Base-by-base conservation (phyloP, 129 eudicot genomes). In the Saposhnikovia divaricata region DNA sequence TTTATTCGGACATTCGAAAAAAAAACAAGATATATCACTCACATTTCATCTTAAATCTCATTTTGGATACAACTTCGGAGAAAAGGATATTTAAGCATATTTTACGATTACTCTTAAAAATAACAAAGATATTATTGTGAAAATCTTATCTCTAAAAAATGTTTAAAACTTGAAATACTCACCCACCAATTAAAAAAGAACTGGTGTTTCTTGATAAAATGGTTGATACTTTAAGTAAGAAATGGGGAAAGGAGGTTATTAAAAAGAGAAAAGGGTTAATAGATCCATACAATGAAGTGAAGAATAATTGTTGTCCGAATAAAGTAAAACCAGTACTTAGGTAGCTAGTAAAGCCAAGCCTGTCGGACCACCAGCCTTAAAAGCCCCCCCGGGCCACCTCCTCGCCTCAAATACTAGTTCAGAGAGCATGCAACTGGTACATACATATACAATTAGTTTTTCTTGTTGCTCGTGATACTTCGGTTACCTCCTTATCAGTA, bases 221-320 rank as follows among this genome's bases (percentile, higher is more conserved):
- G 57, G 57, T 50, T 59, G 68, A 59, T 59, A 59, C 68, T 59
- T 59, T 59, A 59, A 55, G 65, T 53, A 19, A 23, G 66, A 59
- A n/a, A 59, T 2, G 34, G 68, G 68, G 68, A 59, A 59, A n/a
- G 68, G 34, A 19, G 68, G 34, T 25, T n/a, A 59, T 59, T n/a
- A 59, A 59, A 59, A 59, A 34, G 68, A n/a, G 68, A 59, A 59
- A 59, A 59, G 34, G 68, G 68, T 59, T 9, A 10, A n/a, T 59
- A 59, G 1, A 59, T n/a, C 15, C 2, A 59, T 8, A n/a, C 68
- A 59, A n/a, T n/a, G 68, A 59, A 59, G 68, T 59, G 68, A 59
- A 59, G 68, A 59, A 59, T 59, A 59, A 59, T 59, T n/a, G 68
- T 59, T 59, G 66, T 57, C 66, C 66, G 66, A 57, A 57, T 57